Base-by-base conservation (phyloP, 306 rosid species). In the Leucaena leucocephala region DNA sequence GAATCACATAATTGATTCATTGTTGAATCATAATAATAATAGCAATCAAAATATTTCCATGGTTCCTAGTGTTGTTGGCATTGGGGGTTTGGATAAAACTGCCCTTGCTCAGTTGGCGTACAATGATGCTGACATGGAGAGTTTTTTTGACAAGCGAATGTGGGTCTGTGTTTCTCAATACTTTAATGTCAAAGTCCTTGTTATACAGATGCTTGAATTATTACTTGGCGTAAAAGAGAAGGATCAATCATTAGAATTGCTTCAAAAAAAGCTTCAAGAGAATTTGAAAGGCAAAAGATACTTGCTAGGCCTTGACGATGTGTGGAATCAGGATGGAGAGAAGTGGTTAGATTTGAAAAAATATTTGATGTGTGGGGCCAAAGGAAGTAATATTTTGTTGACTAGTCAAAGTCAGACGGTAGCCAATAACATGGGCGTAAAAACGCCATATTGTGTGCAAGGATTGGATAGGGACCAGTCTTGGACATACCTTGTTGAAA, bases 181-280 rank as follows among this genome's bases (percentile, higher is more conserved):
- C 0, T 46, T 13, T 5, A 2, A 46, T 46, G 52, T 46, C 5
- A 46, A 46, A 12, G 16, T 2, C 0, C 52, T 46, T 12, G 52
- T 46, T 46, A 46, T 12, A 3, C 2, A 46, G 1, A 46, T 46
- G 13, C 3, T 46, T 0, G 52, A 46, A 13, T 46, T 16, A 46
- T 46, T 1, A 3, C 2, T 1, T 46, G 1, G 6, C 0, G 13
- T 3, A 0, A 1, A 46, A 0, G 16, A 2, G 3, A 13, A 46
- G 0, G 16, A 46, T 5, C 52, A 46, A 46, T 5, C 2, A 46
- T 46, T 46, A 3, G 0, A 48, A 48, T 14, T 48, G 17, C 54
- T 48, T 48, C 54, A 48, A 48, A 0, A 48, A 13, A 14, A 14
- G 0, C 54, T 48, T 14, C 6, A 13, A 14, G 6, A 13, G 17